These are phyloP conservation scores for Ophiocordyceps camponoti-rufipedis DNA, from an alignment of 2,329 filamentous ascomycete genomes.

Conservation along the genomic window DNA sequence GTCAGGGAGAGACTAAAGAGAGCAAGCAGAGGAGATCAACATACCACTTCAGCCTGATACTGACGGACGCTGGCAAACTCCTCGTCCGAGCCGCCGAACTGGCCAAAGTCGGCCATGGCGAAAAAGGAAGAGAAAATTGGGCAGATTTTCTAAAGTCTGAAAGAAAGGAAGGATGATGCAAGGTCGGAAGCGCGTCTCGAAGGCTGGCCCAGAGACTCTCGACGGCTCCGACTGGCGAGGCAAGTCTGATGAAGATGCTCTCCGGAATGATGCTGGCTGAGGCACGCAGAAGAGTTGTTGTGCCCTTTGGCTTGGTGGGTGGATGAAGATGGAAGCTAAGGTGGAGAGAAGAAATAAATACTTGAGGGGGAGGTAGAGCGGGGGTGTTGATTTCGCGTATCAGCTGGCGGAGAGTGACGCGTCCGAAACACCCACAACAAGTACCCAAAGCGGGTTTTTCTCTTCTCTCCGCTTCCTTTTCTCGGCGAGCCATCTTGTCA, in stretches of 20 bases:
- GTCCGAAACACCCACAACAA: background rate
- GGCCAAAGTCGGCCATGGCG: slow-evolving; percentile 50
- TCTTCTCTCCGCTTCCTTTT: background rate
- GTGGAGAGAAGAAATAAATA: background rate
- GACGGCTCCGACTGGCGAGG: background rate
- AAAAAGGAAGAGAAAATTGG: background rate
- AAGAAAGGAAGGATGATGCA: background rate
- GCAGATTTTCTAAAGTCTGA: no score
- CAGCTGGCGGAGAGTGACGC: background rate
- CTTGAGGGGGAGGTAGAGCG: background rate
- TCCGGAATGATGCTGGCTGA: background rate
- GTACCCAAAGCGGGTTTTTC: slow-evolving; percentile 1
- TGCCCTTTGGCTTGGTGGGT: background rate
- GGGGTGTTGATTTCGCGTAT: background rate
- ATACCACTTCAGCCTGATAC: slow-evolving; percentile 59
- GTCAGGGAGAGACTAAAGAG: background rate
- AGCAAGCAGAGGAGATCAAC: slow-evolving; percentile 1
- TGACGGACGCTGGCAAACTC: slow-evolving; percentile 70
- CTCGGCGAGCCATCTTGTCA: background rate
- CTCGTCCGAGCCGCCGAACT: slow-evolving; percentile 58
- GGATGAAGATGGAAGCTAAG: background rate
- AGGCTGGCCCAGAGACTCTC: background rate
- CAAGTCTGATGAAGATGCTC: background rate
- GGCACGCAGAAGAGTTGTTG: background rate
- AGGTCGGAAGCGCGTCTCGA: background rate